phyloP scores from a whole-genome alignment of 148 eudicot genomes.

The Vaccinium darrowii region DNA sequence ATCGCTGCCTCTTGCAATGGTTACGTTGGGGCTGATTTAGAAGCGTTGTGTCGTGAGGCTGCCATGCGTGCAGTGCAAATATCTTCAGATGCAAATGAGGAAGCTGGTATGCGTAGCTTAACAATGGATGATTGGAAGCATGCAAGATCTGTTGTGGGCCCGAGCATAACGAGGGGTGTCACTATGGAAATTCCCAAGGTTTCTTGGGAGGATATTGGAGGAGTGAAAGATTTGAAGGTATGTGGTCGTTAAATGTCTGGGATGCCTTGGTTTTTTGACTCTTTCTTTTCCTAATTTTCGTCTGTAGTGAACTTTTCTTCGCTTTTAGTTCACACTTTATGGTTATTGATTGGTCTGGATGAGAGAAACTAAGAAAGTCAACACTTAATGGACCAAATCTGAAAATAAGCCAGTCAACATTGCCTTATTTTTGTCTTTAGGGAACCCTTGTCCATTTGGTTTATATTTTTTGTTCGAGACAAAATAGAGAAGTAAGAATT shows the following conservation, averaged over 20 bases:
- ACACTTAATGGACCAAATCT: neutral
- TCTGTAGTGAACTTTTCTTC: neutral
- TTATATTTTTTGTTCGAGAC: neutral
- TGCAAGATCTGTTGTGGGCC: conserved; percentile 75
- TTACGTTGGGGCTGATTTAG: conserved; percentile 95
- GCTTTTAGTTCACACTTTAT: neutral
- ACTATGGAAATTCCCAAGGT: conserved; percentile 86
- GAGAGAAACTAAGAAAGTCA: neutral
- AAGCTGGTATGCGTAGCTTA: conserved; percentile 38
- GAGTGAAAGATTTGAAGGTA: conserved; percentile 79
- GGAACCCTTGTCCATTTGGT: neutral
- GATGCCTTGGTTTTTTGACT: neutral
- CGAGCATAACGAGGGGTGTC: conserved; percentile 94
- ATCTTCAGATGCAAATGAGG: conserved; percentile 33
- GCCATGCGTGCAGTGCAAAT: conserved; percentile 46
- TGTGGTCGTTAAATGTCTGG: conserved; percentile 7
- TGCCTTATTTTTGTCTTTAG: neutral
- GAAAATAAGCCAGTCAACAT: neutral
- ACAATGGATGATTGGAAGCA: conserved; percentile 71
- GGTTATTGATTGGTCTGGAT: neutral
- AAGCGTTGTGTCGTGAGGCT: conserved; percentile 94
- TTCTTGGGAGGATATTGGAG: conserved; percentile 95
- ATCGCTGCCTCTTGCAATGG: conserved; percentile 95
- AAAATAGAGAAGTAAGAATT: neutral
- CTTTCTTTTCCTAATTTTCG: neutral